These are phyloP conservation scores for Neurospora discreta DNA, from an alignment of 495 filamentous ascomycete genomes.

Conservation along the genomic window DNA sequence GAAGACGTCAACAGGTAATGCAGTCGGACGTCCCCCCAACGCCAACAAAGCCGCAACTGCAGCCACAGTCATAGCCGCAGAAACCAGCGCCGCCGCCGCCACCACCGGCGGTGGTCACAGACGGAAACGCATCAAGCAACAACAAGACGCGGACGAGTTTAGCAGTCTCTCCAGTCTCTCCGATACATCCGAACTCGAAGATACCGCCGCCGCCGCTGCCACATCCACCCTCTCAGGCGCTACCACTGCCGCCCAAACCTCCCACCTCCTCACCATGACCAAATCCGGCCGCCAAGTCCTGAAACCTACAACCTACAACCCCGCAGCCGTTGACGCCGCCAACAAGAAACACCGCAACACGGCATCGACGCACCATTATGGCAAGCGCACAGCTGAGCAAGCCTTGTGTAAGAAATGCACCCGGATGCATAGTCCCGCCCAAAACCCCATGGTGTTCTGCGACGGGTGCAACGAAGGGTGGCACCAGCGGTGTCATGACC, in stretches of 20 bases:
- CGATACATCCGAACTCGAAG: slow-evolving; percentile 6
- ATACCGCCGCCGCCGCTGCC: not conserved
- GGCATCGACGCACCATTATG: slow-evolving; percentile 15
- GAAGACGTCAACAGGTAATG: slow-evolving; percentile 1
- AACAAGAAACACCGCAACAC: slow-evolving; percentile 22
- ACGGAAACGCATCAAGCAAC: slow-evolving; percentile 9
- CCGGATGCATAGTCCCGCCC: slow-evolving; percentile 59
- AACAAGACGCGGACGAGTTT: slow-evolving; percentile 3
- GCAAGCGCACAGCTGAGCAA: slow-evolving; percentile 40
- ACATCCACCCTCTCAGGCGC: not conserved
- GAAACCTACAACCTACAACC: slow-evolving; percentile 62
- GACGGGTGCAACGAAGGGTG: slow-evolving; percentile 81
- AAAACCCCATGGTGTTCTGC: slow-evolving; percentile 90
- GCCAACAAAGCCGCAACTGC: not conserved
- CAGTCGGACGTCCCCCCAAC: not conserved
- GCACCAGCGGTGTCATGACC: slow-evolving; percentile 88
- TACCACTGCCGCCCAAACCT: slow-evolving; percentile 26
- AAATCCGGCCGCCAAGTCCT: slow-evolving; percentile 76
- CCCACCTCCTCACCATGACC: slow-evolving; percentile 55
- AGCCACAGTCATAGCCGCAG: no score
- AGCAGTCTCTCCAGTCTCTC: slow-evolving; percentile 9
- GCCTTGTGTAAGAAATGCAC: slow-evolving; percentile 66
- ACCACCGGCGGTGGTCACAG: not conserved
- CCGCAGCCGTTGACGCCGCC: slow-evolving; percentile 33
- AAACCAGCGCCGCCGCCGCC: not conserved